Percentiles rank a stretch among this genome's conserved stretches.
Conservation (phyloP, 177 flowering plant species). For the Tripterygium wilfordii region DNA sequence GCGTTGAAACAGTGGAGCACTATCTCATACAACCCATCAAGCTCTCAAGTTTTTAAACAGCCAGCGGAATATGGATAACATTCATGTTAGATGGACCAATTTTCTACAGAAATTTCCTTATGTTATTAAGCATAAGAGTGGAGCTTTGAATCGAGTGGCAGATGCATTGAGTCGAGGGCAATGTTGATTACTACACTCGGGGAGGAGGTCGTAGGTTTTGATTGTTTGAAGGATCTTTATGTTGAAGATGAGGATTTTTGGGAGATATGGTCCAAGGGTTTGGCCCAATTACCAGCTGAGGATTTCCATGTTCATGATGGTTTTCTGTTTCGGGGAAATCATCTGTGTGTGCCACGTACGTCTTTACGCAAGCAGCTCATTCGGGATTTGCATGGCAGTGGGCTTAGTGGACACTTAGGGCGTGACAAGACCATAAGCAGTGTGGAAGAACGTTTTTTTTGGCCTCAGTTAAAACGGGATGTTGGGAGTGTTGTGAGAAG, state of each 20-base stretch:
- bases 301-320: no score
- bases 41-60: not conserved
- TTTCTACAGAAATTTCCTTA: constrained; percentile 4
- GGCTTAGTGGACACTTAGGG: no score
- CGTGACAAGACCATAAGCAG: no score
- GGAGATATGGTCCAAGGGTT: not conserved
- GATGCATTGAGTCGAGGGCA: constrained; percentile 2
- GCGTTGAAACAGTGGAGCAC: no score
- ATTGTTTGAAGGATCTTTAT: not conserved
- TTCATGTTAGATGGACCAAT: constrained; percentile 3
- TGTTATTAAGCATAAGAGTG: constrained; percentile 5
- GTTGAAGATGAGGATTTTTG: not conserved
- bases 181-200: not conserved
- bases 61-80: not conserved
- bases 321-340: no score
- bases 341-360: no score
- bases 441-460: no score
- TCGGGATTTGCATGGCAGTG: no score
- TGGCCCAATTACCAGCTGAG: not conserved
- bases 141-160: not conserved
- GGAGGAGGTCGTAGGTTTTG: not conserved
- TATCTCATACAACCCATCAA: constrained; percentile 1
- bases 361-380: no score
- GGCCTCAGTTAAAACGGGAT: no score
- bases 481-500: no score